A percentile compares a stretch with the other conserved stretches of the same genome.
Conservation (phyloP, 208 protist genomes). For the Trypanosoma vivax region DNA sequence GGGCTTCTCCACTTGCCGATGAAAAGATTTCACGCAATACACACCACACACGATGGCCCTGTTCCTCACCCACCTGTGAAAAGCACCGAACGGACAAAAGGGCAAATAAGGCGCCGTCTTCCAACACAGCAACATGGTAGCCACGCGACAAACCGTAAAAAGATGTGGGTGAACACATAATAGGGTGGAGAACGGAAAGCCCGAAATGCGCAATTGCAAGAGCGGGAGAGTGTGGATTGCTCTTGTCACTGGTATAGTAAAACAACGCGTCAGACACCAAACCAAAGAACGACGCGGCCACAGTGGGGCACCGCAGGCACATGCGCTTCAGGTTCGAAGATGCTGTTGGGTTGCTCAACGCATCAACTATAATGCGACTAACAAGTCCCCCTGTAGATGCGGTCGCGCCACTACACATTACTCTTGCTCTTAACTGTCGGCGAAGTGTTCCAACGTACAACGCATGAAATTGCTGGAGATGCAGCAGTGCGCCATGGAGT, state of each 20-base stretch:
- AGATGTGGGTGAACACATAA: constrained; percentile 2
- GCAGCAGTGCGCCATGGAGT: constrained; percentile 73
- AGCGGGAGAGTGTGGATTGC: not conserved
- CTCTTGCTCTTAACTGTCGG: constrained; percentile 22
- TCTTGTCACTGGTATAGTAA: constrained; percentile 8
- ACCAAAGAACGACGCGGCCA: constrained; percentile 40
- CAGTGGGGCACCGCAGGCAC: constrained; percentile 41
- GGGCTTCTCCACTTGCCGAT: not conserved
- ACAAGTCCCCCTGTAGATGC: constrained; percentile 10
- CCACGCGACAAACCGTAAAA: constrained; percentile 1
- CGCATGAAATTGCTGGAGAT: constrained; percentile 67
- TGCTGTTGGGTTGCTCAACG: not conserved
- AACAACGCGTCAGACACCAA: constrained; percentile 55
- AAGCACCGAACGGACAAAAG: constrained; percentile 7
- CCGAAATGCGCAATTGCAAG: constrained; percentile 3
- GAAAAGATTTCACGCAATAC: constrained; percentile 1
- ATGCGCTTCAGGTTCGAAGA: constrained; percentile 16
- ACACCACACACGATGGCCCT: constrained; percentile 1
- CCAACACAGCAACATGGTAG: constrained; percentile 6
- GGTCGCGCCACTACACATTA: constrained; percentile 26
- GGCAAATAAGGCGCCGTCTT: constrained; percentile 6
- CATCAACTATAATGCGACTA: constrained; percentile 9
- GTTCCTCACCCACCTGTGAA: not conserved
- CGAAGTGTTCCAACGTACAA: constrained; percentile 69
- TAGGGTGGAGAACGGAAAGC: not conserved